phyloP scores from a whole-genome alignment of 805 yeast species.

The Candida maris region DNA sequence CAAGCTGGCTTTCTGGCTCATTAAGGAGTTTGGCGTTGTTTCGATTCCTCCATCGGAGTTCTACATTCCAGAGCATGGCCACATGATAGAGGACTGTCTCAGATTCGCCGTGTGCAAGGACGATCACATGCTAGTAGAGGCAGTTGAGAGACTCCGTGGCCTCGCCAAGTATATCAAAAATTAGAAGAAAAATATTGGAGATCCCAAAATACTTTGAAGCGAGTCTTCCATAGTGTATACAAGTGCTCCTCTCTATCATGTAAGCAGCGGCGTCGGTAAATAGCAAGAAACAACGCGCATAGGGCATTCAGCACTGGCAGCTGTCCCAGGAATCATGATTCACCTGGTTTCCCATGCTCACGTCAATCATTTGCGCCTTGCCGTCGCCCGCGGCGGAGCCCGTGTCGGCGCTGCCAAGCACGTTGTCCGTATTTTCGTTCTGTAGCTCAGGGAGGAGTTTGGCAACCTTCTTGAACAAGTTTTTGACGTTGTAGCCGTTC shows the following conservation, averaged over 20 bases:
- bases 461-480: conserved; percentile 85
- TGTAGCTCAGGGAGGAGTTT: conserved; percentile 80
- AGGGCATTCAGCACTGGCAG: conserved; percentile 44
- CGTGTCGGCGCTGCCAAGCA: conserved; percentile 13
- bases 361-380: conserved; percentile 41
- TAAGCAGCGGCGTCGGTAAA: too few species aligned
- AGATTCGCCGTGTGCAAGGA: conserved; percentile 97
- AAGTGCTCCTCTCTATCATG: too few species aligned
- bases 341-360: conserved; percentile 35
- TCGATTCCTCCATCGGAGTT: conserved; percentile 98
- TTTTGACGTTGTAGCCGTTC: conserved; percentile 90
- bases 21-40: conserved; percentile 88
- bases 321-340: conserved; percentile 29
- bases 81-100: conserved; percentile 75
- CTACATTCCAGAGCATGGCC: conserved; percentile 64
- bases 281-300: too few species aligned
- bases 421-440: conserved; percentile 26
- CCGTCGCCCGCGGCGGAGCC: conserved; percentile 18
- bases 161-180: conserved; percentile 57
- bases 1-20: conserved; percentile 87
- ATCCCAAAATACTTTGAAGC: too few species aligned
- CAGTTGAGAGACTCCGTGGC: conserved; percentile 68
- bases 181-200: neutral
- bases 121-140: conserved; percentile 73
- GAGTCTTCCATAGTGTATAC: too few species aligned